Conservation (phyloP, 495 filamentous ascomycete genomes). For the Astrothelium macrocarpum region DNA sequence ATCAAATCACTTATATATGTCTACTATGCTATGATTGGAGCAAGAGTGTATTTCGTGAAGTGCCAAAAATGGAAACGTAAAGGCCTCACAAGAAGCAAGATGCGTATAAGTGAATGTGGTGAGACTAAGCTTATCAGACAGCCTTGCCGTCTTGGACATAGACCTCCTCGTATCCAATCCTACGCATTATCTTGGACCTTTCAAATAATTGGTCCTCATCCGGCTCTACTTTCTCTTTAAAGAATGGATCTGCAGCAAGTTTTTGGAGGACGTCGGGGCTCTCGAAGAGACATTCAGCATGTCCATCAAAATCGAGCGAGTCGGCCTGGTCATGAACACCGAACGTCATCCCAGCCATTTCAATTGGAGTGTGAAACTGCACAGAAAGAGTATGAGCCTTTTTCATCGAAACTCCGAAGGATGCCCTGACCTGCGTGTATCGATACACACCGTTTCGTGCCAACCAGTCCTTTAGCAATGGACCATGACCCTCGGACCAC, state of each 20-base stretch:
- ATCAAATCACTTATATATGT: too few species aligned
- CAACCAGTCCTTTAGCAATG: not conserved
- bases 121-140: not conserved
- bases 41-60: too few species aligned
- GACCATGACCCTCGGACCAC: not conserved
- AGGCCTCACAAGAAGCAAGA: too few species aligned
- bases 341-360: not conserved
- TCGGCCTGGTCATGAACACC: not conserved
- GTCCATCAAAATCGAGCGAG: not conserved
- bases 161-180: not conserved
- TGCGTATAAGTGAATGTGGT: too few species aligned
- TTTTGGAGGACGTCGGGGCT: not conserved
- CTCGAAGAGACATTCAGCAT: not conserved
- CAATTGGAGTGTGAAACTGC: not conserved
- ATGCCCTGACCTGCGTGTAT: not conserved
- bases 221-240: not conserved
- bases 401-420: not conserved
- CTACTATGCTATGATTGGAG: too few species aligned
- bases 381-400: not conserved
- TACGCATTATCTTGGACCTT: not conserved
- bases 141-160: not conserved
- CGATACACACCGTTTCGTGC: not conserved
- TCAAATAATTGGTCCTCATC: not conserved
- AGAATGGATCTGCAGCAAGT: not conserved
- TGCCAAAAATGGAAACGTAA: too few species aligned